Conservation (phyloP, 768 basidiomycete genomes). For the Coprinopsis cinerea region DNA sequence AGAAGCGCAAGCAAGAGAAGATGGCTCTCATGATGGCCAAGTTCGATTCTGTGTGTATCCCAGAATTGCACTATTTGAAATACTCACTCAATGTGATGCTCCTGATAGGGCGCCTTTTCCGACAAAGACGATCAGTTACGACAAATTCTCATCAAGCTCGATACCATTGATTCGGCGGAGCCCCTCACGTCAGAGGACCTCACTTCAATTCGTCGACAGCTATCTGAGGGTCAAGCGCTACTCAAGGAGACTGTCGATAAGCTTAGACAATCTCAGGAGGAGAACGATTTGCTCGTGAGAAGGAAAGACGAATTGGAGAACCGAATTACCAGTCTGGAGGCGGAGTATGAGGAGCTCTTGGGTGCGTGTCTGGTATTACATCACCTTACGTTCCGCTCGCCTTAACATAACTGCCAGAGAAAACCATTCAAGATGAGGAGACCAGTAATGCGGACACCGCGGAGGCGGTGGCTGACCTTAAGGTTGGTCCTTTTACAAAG, state of each 20-base stretch:
- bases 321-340: slow-evolving; percentile 73
- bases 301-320: slow-evolving; percentile 85
- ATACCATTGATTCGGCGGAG: slow-evolving; percentile 62
- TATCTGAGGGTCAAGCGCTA: slow-evolving; percentile 82
- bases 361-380: slow-evolving; percentile 42
- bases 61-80: slow-evolving; percentile 2
- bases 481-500: slow-evolving; percentile 41
- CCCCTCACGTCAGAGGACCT: slow-evolving; percentile 72
- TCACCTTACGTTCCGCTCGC: background rate
- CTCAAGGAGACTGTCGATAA: slow-evolving; percentile 87
- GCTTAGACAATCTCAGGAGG: slow-evolving; percentile 85
- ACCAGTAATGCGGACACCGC: slow-evolving; percentile 75
- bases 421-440: slow-evolving; percentile 87
- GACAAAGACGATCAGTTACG: slow-evolving; percentile 95
- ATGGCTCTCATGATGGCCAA: slow-evolving; percentile 99
- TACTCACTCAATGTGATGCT: slow-evolving; percentile 12
- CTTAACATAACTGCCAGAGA: slow-evolving; percentile 49
- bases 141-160: slow-evolving; percentile 76
- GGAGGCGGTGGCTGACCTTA: slow-evolving; percentile 86
- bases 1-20: slow-evolving; percentile 98
- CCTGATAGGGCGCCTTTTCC: slow-evolving; percentile 81
- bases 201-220: slow-evolving; percentile 75
- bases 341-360: slow-evolving; percentile 94
- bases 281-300: slow-evolving; percentile 78
- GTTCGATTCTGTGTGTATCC: slow-evolving; percentile 77